Percentiles rank a stretch among this genome's conserved stretches.
These are phyloP conservation scores for Iris macrosiphon DNA, from an alignment of 106 monocot species.

Conservation along the genomic window DNA sequence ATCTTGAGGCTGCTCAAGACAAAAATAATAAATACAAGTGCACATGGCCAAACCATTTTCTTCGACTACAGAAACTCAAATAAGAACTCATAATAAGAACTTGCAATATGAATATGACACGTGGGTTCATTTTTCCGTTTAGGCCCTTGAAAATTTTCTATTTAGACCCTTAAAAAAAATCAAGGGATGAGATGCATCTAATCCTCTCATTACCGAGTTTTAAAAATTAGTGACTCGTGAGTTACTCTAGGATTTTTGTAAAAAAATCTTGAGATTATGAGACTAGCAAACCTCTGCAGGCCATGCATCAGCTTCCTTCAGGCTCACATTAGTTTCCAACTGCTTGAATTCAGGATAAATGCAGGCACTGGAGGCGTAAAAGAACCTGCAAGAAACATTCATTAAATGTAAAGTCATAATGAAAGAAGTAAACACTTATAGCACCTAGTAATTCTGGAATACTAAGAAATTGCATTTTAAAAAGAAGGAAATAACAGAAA, in stretches of 20 bases:
- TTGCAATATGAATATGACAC: no score
- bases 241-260: no score
- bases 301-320: constrained; percentile 86
- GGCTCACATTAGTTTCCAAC: constrained; percentile 79
- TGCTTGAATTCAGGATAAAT: constrained; percentile 92
- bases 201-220: no score
- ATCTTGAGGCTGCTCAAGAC: constrained; percentile 52
- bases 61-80: no score
- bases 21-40: neutral
- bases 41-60: no score
- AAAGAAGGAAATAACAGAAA: neutral
- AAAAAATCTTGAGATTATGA: neutral
- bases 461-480: neutral
- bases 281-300: constrained; percentile 65
- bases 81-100: no score
- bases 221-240: no score
- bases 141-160: no score
- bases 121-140: no score
- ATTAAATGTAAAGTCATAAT: neutral
- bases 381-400: constrained; percentile 43
- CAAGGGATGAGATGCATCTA: no score
- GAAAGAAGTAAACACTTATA: neutral
- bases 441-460: neutral
- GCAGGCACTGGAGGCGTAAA: constrained; percentile 79
- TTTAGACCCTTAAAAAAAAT: no score